Evolutionary conservation across 2,329 filamentous ascomycete species (phyloP).

Genomic region (Fusarium transvaalense): DNA sequence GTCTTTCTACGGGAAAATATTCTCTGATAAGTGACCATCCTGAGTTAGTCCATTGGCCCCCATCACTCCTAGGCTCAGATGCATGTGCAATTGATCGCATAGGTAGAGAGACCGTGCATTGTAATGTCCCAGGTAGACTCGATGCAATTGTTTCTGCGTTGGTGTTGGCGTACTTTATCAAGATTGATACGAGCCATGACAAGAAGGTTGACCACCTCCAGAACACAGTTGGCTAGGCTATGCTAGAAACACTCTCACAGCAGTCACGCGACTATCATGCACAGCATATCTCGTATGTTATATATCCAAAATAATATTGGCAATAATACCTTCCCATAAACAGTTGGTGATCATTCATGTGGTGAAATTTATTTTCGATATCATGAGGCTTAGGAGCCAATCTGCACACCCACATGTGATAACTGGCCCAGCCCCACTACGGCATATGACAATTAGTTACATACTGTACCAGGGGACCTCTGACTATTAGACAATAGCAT

Average conservation of each 20-base stretch:
- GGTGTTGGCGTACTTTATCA: not conserved
- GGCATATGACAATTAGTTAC: not conserved
- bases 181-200: not conserved
- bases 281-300: too few relatives aligned
- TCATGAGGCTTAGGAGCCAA: not conserved
- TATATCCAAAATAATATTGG: not conserved
- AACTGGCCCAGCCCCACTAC: not conserved
- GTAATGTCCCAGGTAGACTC: not conserved
- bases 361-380: not conserved
- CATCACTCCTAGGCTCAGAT: not conserved
- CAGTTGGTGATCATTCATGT: not conserved
- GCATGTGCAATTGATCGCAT: not conserved
- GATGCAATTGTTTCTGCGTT: not conserved
- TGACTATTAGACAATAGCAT: too few relatives aligned
- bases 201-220: not conserved
- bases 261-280: not conserved
- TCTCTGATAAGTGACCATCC: not conserved
- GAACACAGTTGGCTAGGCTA: not conserved
- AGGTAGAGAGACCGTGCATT: not conserved
- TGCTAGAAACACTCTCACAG: too few relatives aligned
- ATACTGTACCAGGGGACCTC: not conserved
- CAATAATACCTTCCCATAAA: too few relatives aligned
- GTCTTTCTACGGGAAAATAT: not conserved
- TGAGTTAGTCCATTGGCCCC: not conserved
- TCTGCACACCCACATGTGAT: not conserved